Percentiles rank a stretch among this genome's conserved stretches.
phyloP scores from a whole-genome alignment of 2,329 filamentous ascomycete genomes.

The Fusarium ambrosium region DNA sequence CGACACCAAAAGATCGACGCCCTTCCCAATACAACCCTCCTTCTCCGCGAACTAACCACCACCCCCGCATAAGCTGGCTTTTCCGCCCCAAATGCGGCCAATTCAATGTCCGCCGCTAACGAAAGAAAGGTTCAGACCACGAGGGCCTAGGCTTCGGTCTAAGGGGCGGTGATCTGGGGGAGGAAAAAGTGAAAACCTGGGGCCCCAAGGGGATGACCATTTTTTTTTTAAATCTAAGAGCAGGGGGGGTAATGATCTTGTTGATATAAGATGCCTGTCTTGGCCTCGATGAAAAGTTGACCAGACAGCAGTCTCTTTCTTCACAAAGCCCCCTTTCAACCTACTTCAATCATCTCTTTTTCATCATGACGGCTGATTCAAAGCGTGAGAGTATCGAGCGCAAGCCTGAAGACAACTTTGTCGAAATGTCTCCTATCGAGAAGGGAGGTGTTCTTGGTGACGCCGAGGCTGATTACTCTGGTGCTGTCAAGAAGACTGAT shows the following conservation, averaged over 20 bases:
- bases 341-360: background rate
- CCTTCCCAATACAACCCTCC: background rate
- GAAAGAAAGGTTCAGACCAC: background rate
- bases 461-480: slow-evolving; percentile 50
- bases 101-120: slow-evolving; percentile 34
- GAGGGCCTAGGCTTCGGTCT: slow-evolving; percentile 5
- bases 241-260: background rate
- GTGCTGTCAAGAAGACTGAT: slow-evolving; percentile 51
- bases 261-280: slow-evolving; percentile 19
- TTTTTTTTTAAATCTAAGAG: background rate
- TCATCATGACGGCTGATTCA: slow-evolving; percentile 28
- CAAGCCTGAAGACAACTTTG: slow-evolving; percentile 43
- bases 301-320: background rate
- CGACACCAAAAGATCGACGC: background rate
- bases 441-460: slow-evolving; percentile 41
- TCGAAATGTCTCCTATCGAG: slow-evolving; percentile 40
- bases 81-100: background rate
- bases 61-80: background rate
- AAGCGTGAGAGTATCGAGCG: slow-evolving; percentile 42
- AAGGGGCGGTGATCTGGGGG: slow-evolving; percentile 18
- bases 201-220: slow-evolving; percentile 19
- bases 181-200: slow-evolving; percentile 28
- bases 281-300: background rate
- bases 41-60: too few relatives aligned
- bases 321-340: background rate